Base-by-base conservation (phyloP, 106 monocot genomes). In the Alisma plantagoaquatica region DNA sequence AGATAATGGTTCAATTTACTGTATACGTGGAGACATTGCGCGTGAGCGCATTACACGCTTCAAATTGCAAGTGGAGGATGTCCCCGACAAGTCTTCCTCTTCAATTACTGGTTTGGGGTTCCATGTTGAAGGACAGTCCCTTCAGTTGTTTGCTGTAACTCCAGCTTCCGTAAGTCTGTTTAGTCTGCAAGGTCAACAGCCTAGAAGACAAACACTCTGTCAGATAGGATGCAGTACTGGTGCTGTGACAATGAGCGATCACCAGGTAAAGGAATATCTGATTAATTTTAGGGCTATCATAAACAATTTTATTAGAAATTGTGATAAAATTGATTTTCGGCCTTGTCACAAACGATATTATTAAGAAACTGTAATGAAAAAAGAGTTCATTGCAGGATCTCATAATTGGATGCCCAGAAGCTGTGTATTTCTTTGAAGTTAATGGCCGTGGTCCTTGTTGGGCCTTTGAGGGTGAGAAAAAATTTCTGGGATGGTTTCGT, bases 401-500 rank as follows among this genome's bases (percentile, higher is more conserved):
- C 19, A 84, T 96, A 58, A 65, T 96, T 59, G 94, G 94, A 60
- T 81, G 84, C 3, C 83, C 88, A 44, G 94, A 96, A 70, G 94
- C 94, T 75, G 84, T 96, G 11, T 96, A 84, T 65, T 96, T 96
- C 45, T 96, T 88, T 67, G 94, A 96, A 66, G 70, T 81, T 46
- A 88, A 89, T 71, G 88, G 94, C 8, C 56, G 84, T 64, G 94
- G 94, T 60, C 94, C 88, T 58, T 96, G 94, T 69, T 96, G 94
- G 94, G 88, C 84, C 46, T 96, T 89, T 71, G 84, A 96, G 29
- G 94, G 94, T 45, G 84, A 88, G 64, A 96, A 96, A 58, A 96
- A 79, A 51, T 84, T 96, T 43, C 54, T 96, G 42, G 77, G 88
- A 22, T 96, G 94, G 94, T 96, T 96, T 71, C 94, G 94, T 49